Base-by-base conservation (phyloP, 1,284 basidiomycete genomes). In the Chondrostereum purpureum region DNA sequence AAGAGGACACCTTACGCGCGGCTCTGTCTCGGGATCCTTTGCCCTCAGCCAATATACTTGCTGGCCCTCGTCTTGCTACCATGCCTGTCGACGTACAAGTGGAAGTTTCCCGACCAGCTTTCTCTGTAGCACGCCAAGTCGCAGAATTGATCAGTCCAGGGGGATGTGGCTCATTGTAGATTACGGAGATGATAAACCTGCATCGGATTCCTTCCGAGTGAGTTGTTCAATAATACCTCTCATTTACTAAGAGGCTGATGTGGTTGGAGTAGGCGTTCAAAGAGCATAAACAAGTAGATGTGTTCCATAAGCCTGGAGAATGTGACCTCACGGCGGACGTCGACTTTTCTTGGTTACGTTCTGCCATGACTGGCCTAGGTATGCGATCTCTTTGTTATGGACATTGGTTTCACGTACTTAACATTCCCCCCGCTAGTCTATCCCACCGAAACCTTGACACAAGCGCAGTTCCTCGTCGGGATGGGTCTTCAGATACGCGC, bases 301-400 rank as follows among this genome's bases (percentile, higher is more conserved):
- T 91, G 0, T 94, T 99, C 57, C 72, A 85, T 45, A 67, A 75
- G 8, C 94, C 95, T 0, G 95, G 96, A 10, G 74, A 87, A 39
- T 88, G 88, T 38, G 96, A 99, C 63, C 66, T 99, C 41, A 99
- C 96, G 0, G 85, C 88, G 22, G 97, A 99, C 58, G 95, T 99
- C 43, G 93, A 99, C 65, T 99, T 99, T 65, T 77, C 82, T 0
- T 90, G 90, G 60, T 72, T 99, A 34, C 76, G 77, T 53, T 90
- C 94, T 62, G 83, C 91, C 0, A 67, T 94, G 49, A 61, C 63
- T 0, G 78, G 77, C 45, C 63, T 77, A 3, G 83, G 87, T 87
- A 52, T 20, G 76, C 58, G 0, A 21, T 44, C 22, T n/a, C 40
- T 23, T 13, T 18, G 21, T 34, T 31, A 27, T 50, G 23, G 53